Evolutionary conservation across 2,329 filamentous ascomycete genomes (phyloP).

Genomic region (Colletotrichum incanum): DNA sequence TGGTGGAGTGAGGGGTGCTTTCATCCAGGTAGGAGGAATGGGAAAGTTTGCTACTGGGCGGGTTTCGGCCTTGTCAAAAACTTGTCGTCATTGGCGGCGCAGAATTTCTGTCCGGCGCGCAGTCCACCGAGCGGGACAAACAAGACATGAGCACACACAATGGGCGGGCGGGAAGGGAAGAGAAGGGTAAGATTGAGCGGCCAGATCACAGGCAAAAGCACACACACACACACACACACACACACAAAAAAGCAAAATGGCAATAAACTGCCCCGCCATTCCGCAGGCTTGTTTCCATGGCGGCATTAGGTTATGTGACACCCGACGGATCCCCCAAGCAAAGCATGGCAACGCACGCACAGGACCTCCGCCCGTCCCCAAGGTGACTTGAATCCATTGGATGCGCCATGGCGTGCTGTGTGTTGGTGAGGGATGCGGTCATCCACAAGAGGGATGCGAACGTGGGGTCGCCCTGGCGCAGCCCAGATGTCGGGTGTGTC

Average conservation of each 20-base stretch:
- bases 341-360: slow-evolving; percentile 30
- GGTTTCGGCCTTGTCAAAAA: neutral
- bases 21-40: slow-evolving; percentile 1
- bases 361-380: slow-evolving; percentile 21
- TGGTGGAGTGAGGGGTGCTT: slow-evolving; percentile 11
- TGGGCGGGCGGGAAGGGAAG: neutral
- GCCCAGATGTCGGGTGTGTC: slow-evolving; percentile 14
- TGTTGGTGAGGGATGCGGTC: neutral
- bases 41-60: slow-evolving; percentile 8
- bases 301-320: slow-evolving; percentile 25
- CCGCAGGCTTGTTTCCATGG: slow-evolving; percentile 34
- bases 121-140: slow-evolving; percentile 1
- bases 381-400: slow-evolving; percentile 15
- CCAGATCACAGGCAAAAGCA: neutral
- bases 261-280: slow-evolving; percentile 22
- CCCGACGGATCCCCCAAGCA: slow-evolving; percentile 7
- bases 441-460: slow-evolving; percentile 10
- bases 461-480: slow-evolving; percentile 38
- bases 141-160: neutral
- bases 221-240: too few relatives aligned
- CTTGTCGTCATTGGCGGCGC: slow-evolving; percentile 32
- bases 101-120: slow-evolving; percentile 6
- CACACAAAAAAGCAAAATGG: neutral
- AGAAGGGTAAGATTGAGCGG: neutral
- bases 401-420: neutral